A percentile compares a stretch with the other conserved stretches of the same genome.
phyloP scores from a whole-genome alignment of 2,329 filamentous ascomycete genomes.

The Colletotrichum plurivorum region DNA sequence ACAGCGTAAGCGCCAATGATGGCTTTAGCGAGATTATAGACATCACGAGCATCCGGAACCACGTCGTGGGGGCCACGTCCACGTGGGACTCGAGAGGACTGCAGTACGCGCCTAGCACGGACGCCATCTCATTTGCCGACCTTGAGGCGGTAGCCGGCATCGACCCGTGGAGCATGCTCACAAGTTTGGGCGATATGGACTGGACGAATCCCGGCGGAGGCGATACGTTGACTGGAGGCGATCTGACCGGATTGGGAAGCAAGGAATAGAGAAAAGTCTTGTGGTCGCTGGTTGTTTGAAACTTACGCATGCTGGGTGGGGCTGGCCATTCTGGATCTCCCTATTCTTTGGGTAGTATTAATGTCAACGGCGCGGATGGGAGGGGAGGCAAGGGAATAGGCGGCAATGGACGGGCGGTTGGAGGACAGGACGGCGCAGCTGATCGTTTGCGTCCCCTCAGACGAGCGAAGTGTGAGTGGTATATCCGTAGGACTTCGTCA shows the following conservation, averaged over 20 bases:
- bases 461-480: too few relatives aligned
- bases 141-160: conserved; percentile 26
- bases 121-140: conserved; percentile 28
- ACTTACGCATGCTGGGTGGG: not conserved
- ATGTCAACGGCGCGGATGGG: conserved; percentile 2
- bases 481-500: too few relatives aligned
- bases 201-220: conserved; percentile 20
- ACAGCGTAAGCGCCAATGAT: not conserved
- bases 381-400: not conserved
- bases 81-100: conserved; percentile 35
- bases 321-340: not conserved
- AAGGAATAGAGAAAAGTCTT: not conserved
- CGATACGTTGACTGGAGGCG: not conserved
- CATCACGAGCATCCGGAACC: conserved; percentile 33
- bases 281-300: not conserved
- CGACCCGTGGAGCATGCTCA: conserved; percentile 37
- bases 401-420: not conserved
- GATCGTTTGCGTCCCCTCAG: too few relatives aligned
- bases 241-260: not conserved
- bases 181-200: conserved; percentile 24
- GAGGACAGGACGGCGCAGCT: not conserved
- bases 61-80: conserved; percentile 11
- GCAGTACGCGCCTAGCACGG: conserved; percentile 36
- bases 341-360: not conserved
- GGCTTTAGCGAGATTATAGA: conserved; percentile 24